These are phyloP conservation scores for Alternaria arbusti DNA, from an alignment of 2,329 filamentous ascomycete genomes.

Conservation along the genomic window DNA sequence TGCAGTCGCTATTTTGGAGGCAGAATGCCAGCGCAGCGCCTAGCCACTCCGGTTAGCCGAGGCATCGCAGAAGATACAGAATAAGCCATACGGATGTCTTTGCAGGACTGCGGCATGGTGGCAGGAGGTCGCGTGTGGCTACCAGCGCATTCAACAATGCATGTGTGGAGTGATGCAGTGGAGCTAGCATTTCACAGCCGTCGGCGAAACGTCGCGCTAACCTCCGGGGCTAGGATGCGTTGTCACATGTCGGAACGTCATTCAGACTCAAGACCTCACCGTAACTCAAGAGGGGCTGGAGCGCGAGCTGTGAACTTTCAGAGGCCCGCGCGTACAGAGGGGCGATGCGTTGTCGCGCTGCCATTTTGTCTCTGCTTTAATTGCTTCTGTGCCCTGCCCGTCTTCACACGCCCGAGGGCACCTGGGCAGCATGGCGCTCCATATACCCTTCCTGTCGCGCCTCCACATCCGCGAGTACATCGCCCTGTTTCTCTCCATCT, in stretches of 20 bases:
- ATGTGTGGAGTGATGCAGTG: slow-evolving; percentile 10
- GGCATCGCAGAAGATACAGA: background rate
- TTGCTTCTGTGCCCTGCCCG: background rate
- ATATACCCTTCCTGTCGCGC: slow-evolving; percentile 68
- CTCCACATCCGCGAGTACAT: slow-evolving; percentile 77
- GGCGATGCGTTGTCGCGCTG: slow-evolving; percentile 10
- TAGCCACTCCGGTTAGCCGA: slow-evolving; percentile 49
- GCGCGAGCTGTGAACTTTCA: slow-evolving; percentile 4
- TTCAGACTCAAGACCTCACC: slow-evolving; percentile 4
- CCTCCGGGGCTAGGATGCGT: slow-evolving; percentile 11
- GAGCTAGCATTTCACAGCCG: background rate
- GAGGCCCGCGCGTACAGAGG: slow-evolving; percentile 9
- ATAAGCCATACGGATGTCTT: slow-evolving; percentile 82
- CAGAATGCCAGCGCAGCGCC: slow-evolving; percentile 92
- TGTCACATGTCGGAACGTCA: slow-evolving; percentile 31
- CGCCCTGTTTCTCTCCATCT: slow-evolving; percentile 81
- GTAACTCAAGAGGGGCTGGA: background rate
- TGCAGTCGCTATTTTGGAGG: slow-evolving; percentile 94
- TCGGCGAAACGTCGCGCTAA: slow-evolving; percentile 6
- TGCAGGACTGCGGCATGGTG: slow-evolving; percentile 90
- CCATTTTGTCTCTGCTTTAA: slow-evolving; percentile 1
- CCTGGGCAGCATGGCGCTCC: slow-evolving; percentile 49
- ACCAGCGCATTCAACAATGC: slow-evolving; percentile 1
- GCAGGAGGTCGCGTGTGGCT: slow-evolving; percentile 1
- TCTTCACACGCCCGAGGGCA: slow-evolving; percentile 18